A percentile compares a stretch with the other conserved stretches of the same genome.
Conservation (phyloP, 768 basidiomycete species). For the Sporobolomyces roseus region DNA sequence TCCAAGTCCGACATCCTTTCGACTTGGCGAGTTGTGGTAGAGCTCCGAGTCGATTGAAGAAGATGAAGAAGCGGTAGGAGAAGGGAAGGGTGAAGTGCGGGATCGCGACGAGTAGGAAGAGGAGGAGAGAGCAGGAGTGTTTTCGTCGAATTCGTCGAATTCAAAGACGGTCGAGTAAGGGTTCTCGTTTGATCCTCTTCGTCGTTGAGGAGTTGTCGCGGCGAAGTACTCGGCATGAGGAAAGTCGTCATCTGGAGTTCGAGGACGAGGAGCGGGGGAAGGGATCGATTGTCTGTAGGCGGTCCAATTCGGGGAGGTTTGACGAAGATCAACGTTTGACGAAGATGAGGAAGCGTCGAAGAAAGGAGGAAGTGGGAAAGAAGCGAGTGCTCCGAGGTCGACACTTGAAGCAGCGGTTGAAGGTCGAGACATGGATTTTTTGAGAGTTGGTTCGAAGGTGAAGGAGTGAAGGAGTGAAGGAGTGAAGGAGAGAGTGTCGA, state of each 20-base stretch:
- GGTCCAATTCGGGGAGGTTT: conserved; percentile 1
- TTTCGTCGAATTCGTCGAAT: conserved; percentile 14
- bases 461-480: neutral
- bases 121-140: conserved; percentile 2
- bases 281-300: conserved; percentile 11
- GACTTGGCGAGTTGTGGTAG: conserved; percentile 8
- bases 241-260: conserved; percentile 10
- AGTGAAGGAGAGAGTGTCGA: neutral
- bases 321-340: neutral
- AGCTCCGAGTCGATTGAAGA: conserved; percentile 20
- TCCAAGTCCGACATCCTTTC: conserved; percentile 12
- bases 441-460: neutral
- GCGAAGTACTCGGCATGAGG: conserved; percentile 14
- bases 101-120: conserved; percentile 6
- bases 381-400: conserved; percentile 13
- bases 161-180: conserved; percentile 6
- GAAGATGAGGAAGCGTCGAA: neutral
- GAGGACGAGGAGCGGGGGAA: neutral
- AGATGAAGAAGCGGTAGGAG: conserved; percentile 4
- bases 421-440: conserved; percentile 1
- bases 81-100: conserved; percentile 9
- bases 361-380: neutral
- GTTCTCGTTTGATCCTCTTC: neutral
- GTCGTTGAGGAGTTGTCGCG: conserved; percentile 6
- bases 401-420: conserved; percentile 17